Conservation (phyloP, 306 rosid species). For the Delonix regia region DNA sequence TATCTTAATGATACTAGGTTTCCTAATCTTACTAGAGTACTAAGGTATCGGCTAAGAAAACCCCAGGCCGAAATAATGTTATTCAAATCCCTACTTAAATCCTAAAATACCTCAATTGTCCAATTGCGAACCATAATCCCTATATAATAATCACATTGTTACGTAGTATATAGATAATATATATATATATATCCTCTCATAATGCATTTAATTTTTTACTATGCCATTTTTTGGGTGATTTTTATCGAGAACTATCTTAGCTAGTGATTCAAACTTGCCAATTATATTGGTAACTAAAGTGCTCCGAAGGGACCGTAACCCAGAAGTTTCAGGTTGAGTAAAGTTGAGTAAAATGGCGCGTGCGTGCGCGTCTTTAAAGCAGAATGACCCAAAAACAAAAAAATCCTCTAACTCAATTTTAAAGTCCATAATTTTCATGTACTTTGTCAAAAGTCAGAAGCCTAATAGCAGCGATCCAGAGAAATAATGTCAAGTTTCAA, state of each 20-base stretch:
- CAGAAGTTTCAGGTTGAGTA: background rate
- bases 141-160: background rate
- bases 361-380: background rate
- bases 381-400: background rate
- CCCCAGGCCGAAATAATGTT: background rate
- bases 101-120: background rate
- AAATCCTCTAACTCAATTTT: background rate
- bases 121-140: background rate
- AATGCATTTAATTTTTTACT: background rate
- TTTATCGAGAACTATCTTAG: background rate
- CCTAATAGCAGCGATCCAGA: background rate
- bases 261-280: background rate
- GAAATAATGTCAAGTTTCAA: background rate
- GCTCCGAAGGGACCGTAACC: background rate
- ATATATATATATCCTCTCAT: background rate
- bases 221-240: background rate
- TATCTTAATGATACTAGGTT: background rate
- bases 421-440: background rate
- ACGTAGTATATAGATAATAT: background rate
- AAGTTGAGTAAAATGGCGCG: too few relatives aligned
- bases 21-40: background rate
- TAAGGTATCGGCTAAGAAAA: background rate
- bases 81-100: background rate
- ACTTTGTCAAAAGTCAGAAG: slow-evolving; percentile 25
- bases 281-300: background rate